These are phyloP conservation scores for Fusarium sororula DNA, from an alignment of 2,329 filamentous ascomycete genomes.

Conservation along the genomic window DNA sequence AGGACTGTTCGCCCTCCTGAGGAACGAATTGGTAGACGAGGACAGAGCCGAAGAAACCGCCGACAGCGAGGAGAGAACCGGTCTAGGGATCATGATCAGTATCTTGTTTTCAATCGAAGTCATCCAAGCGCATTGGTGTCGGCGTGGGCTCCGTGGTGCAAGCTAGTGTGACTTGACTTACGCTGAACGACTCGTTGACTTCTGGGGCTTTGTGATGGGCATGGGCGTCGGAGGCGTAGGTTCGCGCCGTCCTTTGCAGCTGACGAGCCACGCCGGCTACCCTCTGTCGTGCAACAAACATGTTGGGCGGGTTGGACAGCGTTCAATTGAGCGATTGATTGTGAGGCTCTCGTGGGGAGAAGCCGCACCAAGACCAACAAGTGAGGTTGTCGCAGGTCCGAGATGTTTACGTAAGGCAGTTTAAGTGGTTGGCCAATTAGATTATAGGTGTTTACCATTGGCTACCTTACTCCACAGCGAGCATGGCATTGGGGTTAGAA, in stretches of 20 bases:
- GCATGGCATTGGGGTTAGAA: neutral
- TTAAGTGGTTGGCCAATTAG: constrained; percentile 34
- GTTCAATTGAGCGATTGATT: constrained; percentile 48
- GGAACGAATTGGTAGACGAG: constrained; percentile 61
- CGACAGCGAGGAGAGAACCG: constrained; percentile 58
- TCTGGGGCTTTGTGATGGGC: constrained; percentile 57
- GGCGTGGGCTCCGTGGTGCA: constrained; percentile 21
- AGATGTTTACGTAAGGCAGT: constrained; percentile 45
- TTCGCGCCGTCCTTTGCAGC: constrained; percentile 53
- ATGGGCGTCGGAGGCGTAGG: constrained; percentile 65
- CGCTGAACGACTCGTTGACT: constrained; percentile 65
- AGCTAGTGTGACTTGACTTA: constrained; percentile 54
- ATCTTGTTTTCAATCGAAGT: neutral
- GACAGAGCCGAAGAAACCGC: constrained; percentile 55
- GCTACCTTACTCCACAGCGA: neutral
- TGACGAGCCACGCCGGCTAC: constrained; percentile 51
- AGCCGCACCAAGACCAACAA: constrained; percentile 35
- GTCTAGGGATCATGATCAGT: constrained; percentile 49
- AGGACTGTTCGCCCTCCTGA: constrained; percentile 60
- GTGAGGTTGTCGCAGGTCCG: constrained; percentile 44
- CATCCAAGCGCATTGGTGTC: neutral
- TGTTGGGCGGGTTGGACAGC: constrained; percentile 45
- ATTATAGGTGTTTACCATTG: constrained; percentile 29
- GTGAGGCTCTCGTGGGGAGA: constrained; percentile 39
- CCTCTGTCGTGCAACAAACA: constrained; percentile 58